Evolutionary conservation across 352 stramenopile species (phyloP).

Genomic region (Aphanomyces cochlioides): DNA sequence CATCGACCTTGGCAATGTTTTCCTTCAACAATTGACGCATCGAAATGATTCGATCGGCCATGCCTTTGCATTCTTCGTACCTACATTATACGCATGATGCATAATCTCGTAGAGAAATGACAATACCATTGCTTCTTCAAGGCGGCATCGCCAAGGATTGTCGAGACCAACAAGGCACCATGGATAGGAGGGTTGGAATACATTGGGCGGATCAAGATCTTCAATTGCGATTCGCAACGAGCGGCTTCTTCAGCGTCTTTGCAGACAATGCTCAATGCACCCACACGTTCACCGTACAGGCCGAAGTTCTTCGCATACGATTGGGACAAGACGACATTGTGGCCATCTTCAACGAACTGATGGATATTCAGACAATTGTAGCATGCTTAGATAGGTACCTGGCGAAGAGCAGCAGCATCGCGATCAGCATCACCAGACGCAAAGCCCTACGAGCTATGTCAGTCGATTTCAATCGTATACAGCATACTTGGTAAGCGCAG

Average conservation of each 20-base stretch:
- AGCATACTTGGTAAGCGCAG: slow-evolving; percentile 91
- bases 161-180: slow-evolving; percentile 96
- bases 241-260: slow-evolving; percentile 92
- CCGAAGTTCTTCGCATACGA: slow-evolving; percentile 99
- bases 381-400: slow-evolving; percentile 39
- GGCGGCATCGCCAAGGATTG: slow-evolving; percentile 90
- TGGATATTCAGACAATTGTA: not conserved
- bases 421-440: slow-evolving; percentile 94
- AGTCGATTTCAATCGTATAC: too few relatives aligned
- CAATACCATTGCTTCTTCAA: slow-evolving; percentile 89
- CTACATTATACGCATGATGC: slow-evolving; percentile 31
- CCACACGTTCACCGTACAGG: slow-evolving; percentile 98
- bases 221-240: slow-evolving; percentile 96
- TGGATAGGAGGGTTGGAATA: slow-evolving; percentile 99
- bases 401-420: slow-evolving; percentile 93
- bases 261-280: slow-evolving; percentile 94
- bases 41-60: slow-evolving; percentile 94
- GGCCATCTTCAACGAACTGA: slow-evolving; percentile 97
- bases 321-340: slow-evolving; percentile 96
- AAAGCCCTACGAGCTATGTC: slow-evolving; percentile 80
- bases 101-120: not conserved
- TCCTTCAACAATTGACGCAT: slow-evolving; percentile 89
- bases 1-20: slow-evolving; percentile 67
- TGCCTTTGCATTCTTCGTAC: slow-evolving; percentile 93
- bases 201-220: slow-evolving; percentile 98